Percentiles rank a stretch among this genome's conserved stretches.
phyloP scores from a whole-genome alignment of 2,329 filamentous ascomycete species.

The Fusarium sp. region DNA sequence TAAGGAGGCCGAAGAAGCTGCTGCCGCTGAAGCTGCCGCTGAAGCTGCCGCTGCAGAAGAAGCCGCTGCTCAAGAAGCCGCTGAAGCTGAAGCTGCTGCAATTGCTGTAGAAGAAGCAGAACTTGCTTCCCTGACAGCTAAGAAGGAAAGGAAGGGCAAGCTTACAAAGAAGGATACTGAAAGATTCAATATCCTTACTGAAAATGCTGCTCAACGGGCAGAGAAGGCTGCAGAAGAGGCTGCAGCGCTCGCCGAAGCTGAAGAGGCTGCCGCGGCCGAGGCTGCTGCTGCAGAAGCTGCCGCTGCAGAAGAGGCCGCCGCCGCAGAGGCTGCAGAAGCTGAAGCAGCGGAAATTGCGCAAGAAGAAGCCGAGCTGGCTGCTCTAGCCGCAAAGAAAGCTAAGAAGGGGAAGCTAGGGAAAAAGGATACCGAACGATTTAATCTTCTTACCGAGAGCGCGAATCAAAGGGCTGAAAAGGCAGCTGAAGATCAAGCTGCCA shows the following conservation, averaged over 20 bases:
- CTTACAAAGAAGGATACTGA: slow-evolving; percentile 45
- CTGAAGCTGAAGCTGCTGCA: slow-evolving; percentile 29
- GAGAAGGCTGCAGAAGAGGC: slow-evolving; percentile 29
- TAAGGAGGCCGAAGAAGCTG: slow-evolving; percentile 13
- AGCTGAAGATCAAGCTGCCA: slow-evolving; percentile 23
- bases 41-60: slow-evolving; percentile 27
- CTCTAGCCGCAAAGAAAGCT: slow-evolving; percentile 29
- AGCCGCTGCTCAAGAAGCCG: slow-evolving; percentile 26
- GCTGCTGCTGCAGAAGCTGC: slow-evolving; percentile 11
- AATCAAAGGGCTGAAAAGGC: slow-evolving; percentile 34
- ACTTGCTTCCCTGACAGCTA: slow-evolving; percentile 47
- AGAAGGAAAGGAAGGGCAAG: slow-evolving; percentile 50
- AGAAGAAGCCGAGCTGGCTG: slow-evolving; percentile 39
- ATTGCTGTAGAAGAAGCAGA: slow-evolving; percentile 43
- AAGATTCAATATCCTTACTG: slow-evolving; percentile 43
- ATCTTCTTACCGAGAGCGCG: slow-evolving; percentile 36
- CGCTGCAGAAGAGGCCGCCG: slow-evolving; percentile 35
- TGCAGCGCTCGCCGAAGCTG: slow-evolving; percentile 14
- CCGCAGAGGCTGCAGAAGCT: slow-evolving; percentile 48
- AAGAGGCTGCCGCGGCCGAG: slow-evolving; percentile 9
- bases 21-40: slow-evolving; percentile 9
- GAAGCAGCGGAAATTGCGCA: slow-evolving; percentile 29
- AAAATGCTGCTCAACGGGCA: slow-evolving; percentile 34
- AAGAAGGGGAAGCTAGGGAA: slow-evolving; percentile 39
- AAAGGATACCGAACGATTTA: slow-evolving; percentile 38